phyloP scores from a whole-genome alignment of 495 filamentous ascomycete species.

The Aspergillus nidulans region DNA sequence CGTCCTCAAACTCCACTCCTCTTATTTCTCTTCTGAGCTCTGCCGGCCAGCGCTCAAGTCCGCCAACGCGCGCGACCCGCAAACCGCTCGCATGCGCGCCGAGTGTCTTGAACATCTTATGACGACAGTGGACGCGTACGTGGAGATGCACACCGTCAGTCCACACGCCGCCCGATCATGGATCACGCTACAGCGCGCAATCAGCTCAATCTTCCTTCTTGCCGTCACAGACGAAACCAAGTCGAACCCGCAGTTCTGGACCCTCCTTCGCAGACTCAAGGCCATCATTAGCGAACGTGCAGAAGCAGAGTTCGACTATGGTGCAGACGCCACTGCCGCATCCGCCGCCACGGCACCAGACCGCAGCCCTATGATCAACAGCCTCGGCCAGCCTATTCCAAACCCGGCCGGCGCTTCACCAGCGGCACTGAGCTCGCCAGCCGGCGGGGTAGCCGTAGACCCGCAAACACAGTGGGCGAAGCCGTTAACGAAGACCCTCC shows the following conservation, averaged over 20 bases:
- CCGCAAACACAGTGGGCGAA: slow-evolving; percentile 47
- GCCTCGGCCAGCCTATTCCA: slow-evolving; percentile 16
- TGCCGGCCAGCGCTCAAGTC: slow-evolving; percentile 54
- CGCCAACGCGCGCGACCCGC: slow-evolving; percentile 29
- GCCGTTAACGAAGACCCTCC: slow-evolving; percentile 42
- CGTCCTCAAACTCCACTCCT: slow-evolving; percentile 53
- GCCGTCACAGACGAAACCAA: slow-evolving; percentile 44
- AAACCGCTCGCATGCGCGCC: slow-evolving; percentile 39
- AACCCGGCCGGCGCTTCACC: slow-evolving; percentile 26
- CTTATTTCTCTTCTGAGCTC: slow-evolving; percentile 57
- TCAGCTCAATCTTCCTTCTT: slow-evolving; percentile 45
- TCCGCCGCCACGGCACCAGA: not conserved
- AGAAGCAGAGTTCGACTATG: slow-evolving; percentile 31
- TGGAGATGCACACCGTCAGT: slow-evolving; percentile 44
- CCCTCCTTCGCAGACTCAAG: slow-evolving; percentile 37
- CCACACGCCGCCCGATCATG: slow-evolving; percentile 42
- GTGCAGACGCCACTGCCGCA: slow-evolving; percentile 6
- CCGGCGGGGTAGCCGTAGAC: slow-evolving; percentile 25
- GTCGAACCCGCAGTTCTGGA: slow-evolving; percentile 35
- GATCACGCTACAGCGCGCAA: slow-evolving; percentile 45
- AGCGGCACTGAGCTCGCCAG: slow-evolving; percentile 5
- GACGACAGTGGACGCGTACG: slow-evolving; percentile 43
- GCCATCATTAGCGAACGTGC: slow-evolving; percentile 42
- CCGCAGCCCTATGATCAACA: slow-evolving; percentile 23
- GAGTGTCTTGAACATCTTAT: slow-evolving; percentile 41